A percentile compares a stretch with the other conserved stretches of the same genome.
These are phyloP conservation scores for Berberis thunbergii DNA, from an alignment of 164 flowering plant genomes.

Conservation along the genomic window DNA sequence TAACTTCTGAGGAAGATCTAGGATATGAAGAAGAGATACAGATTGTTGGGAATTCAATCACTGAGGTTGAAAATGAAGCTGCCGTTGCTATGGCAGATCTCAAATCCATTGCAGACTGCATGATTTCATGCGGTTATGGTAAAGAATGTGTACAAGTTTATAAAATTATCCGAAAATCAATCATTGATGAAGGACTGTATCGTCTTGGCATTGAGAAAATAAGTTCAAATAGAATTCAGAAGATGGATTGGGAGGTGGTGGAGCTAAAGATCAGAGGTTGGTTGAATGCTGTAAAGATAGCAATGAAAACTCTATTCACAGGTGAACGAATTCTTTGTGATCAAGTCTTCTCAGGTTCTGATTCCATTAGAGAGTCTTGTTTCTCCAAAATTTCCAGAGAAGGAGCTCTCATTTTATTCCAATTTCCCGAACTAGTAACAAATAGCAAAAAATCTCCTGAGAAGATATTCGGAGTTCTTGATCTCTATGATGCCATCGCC, in stretches of 20 bases:
- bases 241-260: slow-evolving; percentile 53
- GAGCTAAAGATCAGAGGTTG: slow-evolving; percentile 48
- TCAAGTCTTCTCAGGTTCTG: slow-evolving; percentile 47
- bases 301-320: slow-evolving; percentile 44
- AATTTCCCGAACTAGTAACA: slow-evolving; percentile 42
- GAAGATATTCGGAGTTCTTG: slow-evolving; percentile 47
- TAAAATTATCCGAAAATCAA: slow-evolving; percentile 45
- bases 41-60: slow-evolving; percentile 12
- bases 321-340: slow-evolving; percentile 67
- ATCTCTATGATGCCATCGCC: slow-evolving; percentile 47
- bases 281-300: slow-evolving; percentile 38
- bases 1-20: slow-evolving; percentile 22
- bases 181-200: slow-evolving; percentile 59
- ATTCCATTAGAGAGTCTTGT: slow-evolving; percentile 42
- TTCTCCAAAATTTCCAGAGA: slow-evolving; percentile 47
- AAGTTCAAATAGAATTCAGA: slow-evolving; percentile 27
- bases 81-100: slow-evolving; percentile 43
- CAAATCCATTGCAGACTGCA: slow-evolving; percentile 58
- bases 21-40: slow-evolving; percentile 23
- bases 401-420: slow-evolving; percentile 41
- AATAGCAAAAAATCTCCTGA: slow-evolving; percentile 42
- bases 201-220: slow-evolving; percentile 38
- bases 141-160: slow-evolving; percentile 65
- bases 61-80: slow-evolving; percentile 28
- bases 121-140: slow-evolving; percentile 64